Evolutionary conservation across 78 protist species (phyloP).

Genomic region (Dictyostelium purpureum): DNA sequence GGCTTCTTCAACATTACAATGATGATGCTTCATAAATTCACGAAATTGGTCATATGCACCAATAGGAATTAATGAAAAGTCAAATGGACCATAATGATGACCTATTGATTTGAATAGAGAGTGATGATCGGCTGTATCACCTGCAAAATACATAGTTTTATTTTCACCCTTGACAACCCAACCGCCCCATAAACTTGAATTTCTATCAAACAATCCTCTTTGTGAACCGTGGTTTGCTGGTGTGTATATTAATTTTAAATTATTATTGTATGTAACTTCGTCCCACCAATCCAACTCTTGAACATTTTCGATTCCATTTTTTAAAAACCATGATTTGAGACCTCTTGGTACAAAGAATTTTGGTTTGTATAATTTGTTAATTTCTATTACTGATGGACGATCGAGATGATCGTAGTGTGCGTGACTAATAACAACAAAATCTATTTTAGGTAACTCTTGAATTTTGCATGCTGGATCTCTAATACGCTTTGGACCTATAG

Average conservation of each 20-base stretch:
- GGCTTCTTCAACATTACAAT: conserved; percentile 62
- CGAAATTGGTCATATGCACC: conserved; percentile 76
- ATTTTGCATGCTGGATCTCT: conserved; percentile 45
- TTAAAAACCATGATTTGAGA: conserved; percentile 27
- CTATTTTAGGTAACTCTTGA: conserved; percentile 43
- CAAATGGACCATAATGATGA: conserved; percentile 73
- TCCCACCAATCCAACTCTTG: conserved; percentile 80
- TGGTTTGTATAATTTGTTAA: conserved; percentile 1
- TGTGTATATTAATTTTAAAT: conserved; percentile 8
- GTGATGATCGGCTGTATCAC: conserved; percentile 77
- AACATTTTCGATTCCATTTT: conserved; percentile 6
- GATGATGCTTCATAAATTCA: conserved; percentile 25
- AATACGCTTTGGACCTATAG: conserved; percentile 59
- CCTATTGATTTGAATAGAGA: conserved; percentile 63
- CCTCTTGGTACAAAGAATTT: conserved; percentile 69
- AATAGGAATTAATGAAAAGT: conserved; percentile 33
- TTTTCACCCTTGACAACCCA: conserved; percentile 47
- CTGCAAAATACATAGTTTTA: conserved; percentile 38
- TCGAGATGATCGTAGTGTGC: conserved; percentile 81
- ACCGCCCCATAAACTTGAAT: conserved; percentile 28
- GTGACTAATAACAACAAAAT: conserved; percentile 67
- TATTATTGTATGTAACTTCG: neutral
- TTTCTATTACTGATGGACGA: neutral
- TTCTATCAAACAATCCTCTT: too few relatives aligned
- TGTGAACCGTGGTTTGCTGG: conserved; percentile 57